These are phyloP conservation scores for Triticum urartu DNA, from an alignment of 176 grass and related monocot genomes.

Conservation along the genomic window DNA sequence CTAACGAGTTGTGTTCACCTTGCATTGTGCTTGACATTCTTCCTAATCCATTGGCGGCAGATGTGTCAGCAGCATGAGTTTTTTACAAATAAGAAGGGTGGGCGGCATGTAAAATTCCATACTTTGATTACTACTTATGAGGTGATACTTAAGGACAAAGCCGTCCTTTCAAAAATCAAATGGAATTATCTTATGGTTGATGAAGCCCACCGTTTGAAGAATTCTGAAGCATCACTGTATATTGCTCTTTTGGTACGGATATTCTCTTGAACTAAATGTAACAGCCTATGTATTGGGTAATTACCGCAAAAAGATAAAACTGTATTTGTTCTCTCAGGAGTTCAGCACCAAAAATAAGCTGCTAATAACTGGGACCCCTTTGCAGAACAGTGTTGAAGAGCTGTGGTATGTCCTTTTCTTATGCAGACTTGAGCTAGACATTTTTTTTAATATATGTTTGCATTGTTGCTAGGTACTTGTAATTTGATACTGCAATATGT, in stretches of 20 bases:
- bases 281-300: not conserved
- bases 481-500: slow-evolving; percentile 7
- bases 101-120: slow-evolving; percentile 81
- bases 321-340: slow-evolving; percentile 51
- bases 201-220: slow-evolving; percentile 96
- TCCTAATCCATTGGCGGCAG: slow-evolving; percentile 38
- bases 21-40: not conserved
- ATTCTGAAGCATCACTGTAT: slow-evolving; percentile 98
- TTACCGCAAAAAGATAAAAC: slow-evolving; percentile 9
- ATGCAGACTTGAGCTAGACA: slow-evolving; percentile 7
- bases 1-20: not conserved
- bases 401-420: slow-evolving; percentile 63
- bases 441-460: not conserved
- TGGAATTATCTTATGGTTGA: slow-evolving; percentile 99
- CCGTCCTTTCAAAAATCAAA: slow-evolving; percentile 88
- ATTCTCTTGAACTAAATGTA: slow-evolving; percentile 18
- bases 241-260: slow-evolving; percentile 74
- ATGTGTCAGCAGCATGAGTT: slow-evolving; percentile 85
- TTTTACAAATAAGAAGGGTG: slow-evolving; percentile 83
- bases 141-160: slow-evolving; percentile 99
- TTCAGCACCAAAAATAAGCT: slow-evolving; percentile 99
- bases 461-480: not conserved
- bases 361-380: slow-evolving; percentile 96
- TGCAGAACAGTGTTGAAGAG: slow-evolving; percentile 99
- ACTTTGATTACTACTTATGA: slow-evolving; percentile 93